These are phyloP conservation scores for Podila epicladia DNA, from an alignment of 192 early-diverging fungal species.

Conservation along the genomic window DNA sequence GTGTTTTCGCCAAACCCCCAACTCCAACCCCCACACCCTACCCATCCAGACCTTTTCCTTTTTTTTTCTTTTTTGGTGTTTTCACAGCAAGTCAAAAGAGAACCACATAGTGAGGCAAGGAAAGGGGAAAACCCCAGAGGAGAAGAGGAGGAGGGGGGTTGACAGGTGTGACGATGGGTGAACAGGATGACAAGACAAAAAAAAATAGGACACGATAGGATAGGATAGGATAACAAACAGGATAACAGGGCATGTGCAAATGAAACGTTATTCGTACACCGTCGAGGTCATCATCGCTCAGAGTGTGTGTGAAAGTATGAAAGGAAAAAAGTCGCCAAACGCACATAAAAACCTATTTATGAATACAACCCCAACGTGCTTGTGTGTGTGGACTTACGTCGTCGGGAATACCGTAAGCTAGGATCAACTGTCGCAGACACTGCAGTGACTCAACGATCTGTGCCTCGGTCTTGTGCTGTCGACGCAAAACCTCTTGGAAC, in stretches of 20 bases:
- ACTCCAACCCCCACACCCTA: neutral
- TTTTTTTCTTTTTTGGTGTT: no score
- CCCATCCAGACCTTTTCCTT: no score
- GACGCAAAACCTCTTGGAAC: constrained; percentile 59
- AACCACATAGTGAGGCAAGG: neutral
- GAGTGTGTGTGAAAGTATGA: neutral
- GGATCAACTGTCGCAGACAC: constrained; percentile 63
- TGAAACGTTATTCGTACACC: neutral
- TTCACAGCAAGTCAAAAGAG: no score
- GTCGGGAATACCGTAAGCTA: constrained; percentile 69
- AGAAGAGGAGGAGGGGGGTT: neutral
- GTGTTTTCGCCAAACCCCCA: neutral
- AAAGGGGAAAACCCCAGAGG: neutral
- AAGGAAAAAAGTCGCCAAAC: neutral
- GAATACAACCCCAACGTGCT: constrained; percentile 1
- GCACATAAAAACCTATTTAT: neutral
- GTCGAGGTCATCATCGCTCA: neutral
- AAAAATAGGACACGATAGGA: neutral
- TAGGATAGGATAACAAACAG: neutral
- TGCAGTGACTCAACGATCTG: constrained; percentile 64
- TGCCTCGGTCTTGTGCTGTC: constrained; percentile 62
- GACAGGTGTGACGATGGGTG: neutral
- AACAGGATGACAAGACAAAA: neutral
- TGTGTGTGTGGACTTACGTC: constrained; percentile 21
- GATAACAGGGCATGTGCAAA: neutral